These are phyloP conservation scores for Yarrowia galli DNA, from an alignment of 1,139 yeast genomes.

Conservation along the genomic window DNA sequence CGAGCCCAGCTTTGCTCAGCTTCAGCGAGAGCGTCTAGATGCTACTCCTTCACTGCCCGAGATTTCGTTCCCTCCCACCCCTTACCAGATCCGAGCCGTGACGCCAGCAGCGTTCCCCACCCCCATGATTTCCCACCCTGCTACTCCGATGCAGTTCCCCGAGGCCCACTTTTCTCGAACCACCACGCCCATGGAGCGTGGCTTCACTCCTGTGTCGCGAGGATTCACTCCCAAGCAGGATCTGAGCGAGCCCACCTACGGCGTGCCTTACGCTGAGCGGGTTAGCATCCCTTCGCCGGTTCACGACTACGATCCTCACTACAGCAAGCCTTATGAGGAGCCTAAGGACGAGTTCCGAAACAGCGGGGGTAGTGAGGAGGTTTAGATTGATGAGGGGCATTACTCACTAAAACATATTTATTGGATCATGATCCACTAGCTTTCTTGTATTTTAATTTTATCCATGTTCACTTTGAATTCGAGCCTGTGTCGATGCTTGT, in stretches of 20 bases:
- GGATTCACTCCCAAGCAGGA: constrained; percentile 21
- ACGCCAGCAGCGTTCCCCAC: constrained; percentile 32
- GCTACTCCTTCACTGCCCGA: constrained; percentile 25
- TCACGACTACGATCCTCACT: constrained; percentile 31
- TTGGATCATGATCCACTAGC: constrained; percentile 34
- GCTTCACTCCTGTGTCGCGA: constrained; percentile 18
- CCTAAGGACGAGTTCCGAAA: constrained; percentile 31
- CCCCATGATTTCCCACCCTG: constrained; percentile 10
- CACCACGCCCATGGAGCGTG: constrained; percentile 33
- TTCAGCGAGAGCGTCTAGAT: constrained; percentile 26
- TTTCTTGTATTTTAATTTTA: constrained; percentile 34
- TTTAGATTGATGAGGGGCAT: neutral
- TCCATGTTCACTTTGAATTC: too few species aligned
- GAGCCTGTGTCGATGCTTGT: too few species aligned
- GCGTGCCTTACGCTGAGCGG: constrained; percentile 16
- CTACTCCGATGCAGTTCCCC: constrained; percentile 33
- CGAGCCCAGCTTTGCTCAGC: constrained; percentile 18
- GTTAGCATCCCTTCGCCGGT: constrained; percentile 29
- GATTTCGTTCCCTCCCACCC: constrained; percentile 26
- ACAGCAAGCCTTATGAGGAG: constrained; percentile 31
- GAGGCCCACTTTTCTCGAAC: constrained; percentile 18
- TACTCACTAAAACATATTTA: constrained; percentile 26
- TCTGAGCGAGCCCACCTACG: constrained; percentile 28
- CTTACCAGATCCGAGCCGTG: constrained; percentile 24
- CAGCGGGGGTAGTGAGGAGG: constrained; percentile 30